These are phyloP conservation scores for Penicillium aurantiogriseum DNA, from an alignment of 2,329 filamentous ascomycete species.

Conservation along the genomic window DNA sequence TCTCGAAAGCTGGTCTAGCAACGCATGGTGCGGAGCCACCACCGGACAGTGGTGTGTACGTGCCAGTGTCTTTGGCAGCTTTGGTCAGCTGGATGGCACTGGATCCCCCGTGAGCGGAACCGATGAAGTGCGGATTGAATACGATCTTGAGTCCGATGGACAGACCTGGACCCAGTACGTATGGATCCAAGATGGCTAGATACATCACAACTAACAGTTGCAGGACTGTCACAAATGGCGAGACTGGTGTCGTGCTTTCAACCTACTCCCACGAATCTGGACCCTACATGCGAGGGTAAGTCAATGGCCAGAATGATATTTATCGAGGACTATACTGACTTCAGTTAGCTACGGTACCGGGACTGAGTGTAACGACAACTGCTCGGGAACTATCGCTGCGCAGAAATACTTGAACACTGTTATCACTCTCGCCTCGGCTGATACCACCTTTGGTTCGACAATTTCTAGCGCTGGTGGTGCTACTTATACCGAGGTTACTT, in stretches of 20 bases:
- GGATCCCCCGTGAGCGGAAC: constrained; percentile 20
- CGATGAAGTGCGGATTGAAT: constrained; percentile 35
- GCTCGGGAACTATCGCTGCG: constrained; percentile 40
- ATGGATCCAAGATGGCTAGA: not conserved
- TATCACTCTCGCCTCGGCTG: constrained; percentile 39
- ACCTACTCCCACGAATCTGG: constrained; percentile 38
- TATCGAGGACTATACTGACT: not conserved
- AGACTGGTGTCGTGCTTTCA: constrained; percentile 35
- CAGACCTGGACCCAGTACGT: constrained; percentile 34
- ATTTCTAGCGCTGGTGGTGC: constrained; percentile 31
- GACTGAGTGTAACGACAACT: constrained; percentile 42
- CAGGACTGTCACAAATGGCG: constrained; percentile 37
- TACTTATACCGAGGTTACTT: constrained; percentile 36
- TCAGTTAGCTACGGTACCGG: constrained; percentile 36
- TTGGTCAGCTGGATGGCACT: constrained; percentile 40
- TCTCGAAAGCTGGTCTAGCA: constrained; percentile 43
- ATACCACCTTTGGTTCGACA: constrained; percentile 27
- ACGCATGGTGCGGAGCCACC: constrained; percentile 44
- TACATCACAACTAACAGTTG: not conserved
- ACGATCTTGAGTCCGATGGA: constrained; percentile 24
- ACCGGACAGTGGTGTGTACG: constrained; percentile 45
- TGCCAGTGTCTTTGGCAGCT: constrained; percentile 43
- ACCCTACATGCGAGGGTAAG: constrained; percentile 38
- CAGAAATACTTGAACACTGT: constrained; percentile 43
- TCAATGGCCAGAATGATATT: not conserved